Evolutionary conservation across 768 basidiomycete genomes (phyloP).

Genomic region (Tephrocybe sp.): DNA sequence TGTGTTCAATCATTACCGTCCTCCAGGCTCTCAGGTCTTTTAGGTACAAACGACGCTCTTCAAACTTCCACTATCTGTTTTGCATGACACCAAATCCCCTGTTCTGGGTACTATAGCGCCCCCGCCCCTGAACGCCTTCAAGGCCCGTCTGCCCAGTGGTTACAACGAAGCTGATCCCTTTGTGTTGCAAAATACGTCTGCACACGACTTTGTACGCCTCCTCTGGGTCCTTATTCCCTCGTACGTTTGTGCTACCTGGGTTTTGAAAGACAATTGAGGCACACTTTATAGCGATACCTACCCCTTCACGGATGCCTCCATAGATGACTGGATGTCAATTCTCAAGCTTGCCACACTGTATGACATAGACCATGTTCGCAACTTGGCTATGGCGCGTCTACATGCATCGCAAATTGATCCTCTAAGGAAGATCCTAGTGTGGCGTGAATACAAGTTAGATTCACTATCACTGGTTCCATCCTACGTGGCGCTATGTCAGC

Average conservation of each 20-base stretch:
- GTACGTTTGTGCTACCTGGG: constrained; percentile 26
- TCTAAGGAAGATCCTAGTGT: constrained; percentile 31
- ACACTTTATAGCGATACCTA: constrained; percentile 10
- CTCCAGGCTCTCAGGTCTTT: neutral
- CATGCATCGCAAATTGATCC: constrained; percentile 28
- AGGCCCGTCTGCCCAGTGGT: constrained; percentile 17
- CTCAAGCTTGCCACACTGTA: constrained; percentile 32
- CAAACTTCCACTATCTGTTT: constrained; percentile 44
- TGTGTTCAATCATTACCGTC: neutral
- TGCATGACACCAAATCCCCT: constrained; percentile 31
- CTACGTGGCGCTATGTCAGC: constrained; percentile 27
- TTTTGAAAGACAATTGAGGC: neutral
- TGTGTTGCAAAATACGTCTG: constrained; percentile 40
- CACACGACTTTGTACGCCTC: constrained; percentile 48
- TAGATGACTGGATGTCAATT: constrained; percentile 30
- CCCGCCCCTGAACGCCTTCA: constrained; percentile 21
- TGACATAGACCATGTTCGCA: constrained; percentile 27
- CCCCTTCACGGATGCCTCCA: constrained; percentile 19
- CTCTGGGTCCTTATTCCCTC: constrained; percentile 54
- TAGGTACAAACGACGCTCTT: constrained; percentile 56
- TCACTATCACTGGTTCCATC: constrained; percentile 25
- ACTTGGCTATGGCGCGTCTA: constrained; percentile 25
- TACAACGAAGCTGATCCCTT: constrained; percentile 33
- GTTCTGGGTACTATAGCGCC: constrained; percentile 31
- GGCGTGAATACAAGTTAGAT: constrained; percentile 33